Percentiles rank a stretch among this genome's conserved stretches.
These are phyloP conservation scores for Neurospora sp. DNA, from an alignment of 495 filamentous ascomycete species.

Conservation along the genomic window DNA sequence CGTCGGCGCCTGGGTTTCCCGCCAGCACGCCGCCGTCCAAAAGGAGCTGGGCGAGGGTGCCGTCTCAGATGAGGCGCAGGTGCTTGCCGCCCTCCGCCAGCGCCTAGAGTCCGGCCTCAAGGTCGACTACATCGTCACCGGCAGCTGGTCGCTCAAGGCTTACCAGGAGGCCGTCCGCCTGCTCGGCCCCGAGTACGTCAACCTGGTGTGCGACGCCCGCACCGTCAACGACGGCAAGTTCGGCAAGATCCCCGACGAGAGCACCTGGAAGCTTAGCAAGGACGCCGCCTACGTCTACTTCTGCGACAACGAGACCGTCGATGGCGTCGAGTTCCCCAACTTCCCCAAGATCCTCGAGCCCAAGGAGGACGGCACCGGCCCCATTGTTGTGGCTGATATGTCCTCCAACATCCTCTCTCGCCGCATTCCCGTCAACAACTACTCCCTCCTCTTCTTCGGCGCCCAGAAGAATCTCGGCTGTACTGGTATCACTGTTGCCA, in stretches of 20 bases:
- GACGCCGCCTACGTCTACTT: conserved; percentile 76
- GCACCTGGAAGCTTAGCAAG: conserved; percentile 65
- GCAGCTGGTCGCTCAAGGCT: conserved; percentile 85
- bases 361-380: conserved; percentile 43
- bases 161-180: conserved; percentile 72
- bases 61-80: conserved; percentile 37
- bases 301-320: conserved; percentile 91
- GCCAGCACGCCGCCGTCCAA: conserved; percentile 35
- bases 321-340: conserved; percentile 83
- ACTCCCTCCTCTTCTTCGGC: conserved; percentile 66
- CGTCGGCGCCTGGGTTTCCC: conserved; percentile 69
- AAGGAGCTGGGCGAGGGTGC: conserved; percentile 23
- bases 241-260: conserved; percentile 66
- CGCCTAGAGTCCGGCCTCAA: conserved; percentile 59
- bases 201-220: conserved; percentile 64
- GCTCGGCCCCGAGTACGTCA: conserved; percentile 67
- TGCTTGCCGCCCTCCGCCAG: conserved; percentile 47
- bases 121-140: conserved; percentile 85
- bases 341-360: conserved; percentile 59
- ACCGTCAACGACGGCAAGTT: conserved; percentile 75
- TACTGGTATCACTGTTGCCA: conserved; percentile 74
- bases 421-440: conserved; percentile 58
- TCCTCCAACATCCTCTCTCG: conserved; percentile 65
- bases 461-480: conserved; percentile 88
- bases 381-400: conserved; percentile 77